Base-by-base conservation (phyloP, 768 basidiomycete genomes). In the Tricholoma flavovirens region DNA sequence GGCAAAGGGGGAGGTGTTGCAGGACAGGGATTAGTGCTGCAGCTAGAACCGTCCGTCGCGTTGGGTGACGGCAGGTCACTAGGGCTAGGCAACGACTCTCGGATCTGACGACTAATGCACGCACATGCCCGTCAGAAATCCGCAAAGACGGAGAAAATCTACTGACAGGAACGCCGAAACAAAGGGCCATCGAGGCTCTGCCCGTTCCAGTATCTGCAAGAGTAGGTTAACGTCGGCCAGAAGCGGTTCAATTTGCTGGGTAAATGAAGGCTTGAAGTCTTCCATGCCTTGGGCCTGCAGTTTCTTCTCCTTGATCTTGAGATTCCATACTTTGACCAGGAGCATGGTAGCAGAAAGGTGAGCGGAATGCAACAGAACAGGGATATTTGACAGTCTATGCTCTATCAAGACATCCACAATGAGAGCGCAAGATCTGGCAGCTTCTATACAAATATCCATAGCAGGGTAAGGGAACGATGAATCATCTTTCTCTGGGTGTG, bases 381-480 rank as follows among this genome's bases (percentile, higher is more conserved):
- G 76, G 22, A 72, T 64, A 59, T 75, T 75, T 45, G 70, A 77
- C 55, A 74, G 69, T 29, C 79, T 79, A 10, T 73, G 76, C 33
- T 66, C 60, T n/a, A 79, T 62, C 59, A 82, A 78, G 1, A 69
- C 68, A 57, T 84, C 79, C 49, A 87, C 64, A 40, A 92, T 83
- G 53, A 77, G 79, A 5, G 81, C 79, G 49, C 80, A 82, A 1
- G 83, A 77, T 48, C 78, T 78, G 5, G 83, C 83, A 10, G 87
- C 84, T 52, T 81, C 80, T 45, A 79, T 73, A 65, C 86, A 86
- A 42, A 81, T 76, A 14, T 75, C 76, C 38, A 84, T 73, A 38
- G 82, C 82, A n/a, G 77, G 78, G 62, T 71, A 69, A 66, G 69
- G 59, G n/a, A 67, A 67, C 15, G 62, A 54, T 15, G 63, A 57